Percentiles rank a stretch among this genome's conserved stretches.
Conservation (phyloP, 441 rosid genomes). For the Biscutella laevigata region DNA sequence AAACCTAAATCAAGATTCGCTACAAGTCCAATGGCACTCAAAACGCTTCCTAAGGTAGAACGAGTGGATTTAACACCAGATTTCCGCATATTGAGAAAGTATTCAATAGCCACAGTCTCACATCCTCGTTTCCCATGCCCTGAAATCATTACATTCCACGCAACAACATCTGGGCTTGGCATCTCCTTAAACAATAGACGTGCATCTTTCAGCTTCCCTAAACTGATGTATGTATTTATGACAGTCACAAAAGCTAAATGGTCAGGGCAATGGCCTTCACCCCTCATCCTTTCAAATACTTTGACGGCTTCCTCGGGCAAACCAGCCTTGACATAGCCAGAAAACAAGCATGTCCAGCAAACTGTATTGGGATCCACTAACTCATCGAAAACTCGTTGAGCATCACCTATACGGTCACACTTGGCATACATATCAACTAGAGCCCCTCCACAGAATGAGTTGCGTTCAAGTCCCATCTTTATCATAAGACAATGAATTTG, state of each 20-base stretch:
- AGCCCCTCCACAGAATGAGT: constrained; percentile 61
- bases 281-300: constrained; percentile 49
- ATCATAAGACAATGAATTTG: constrained; percentile 48
- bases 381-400: constrained; percentile 52
- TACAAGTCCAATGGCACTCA: constrained; percentile 58
- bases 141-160: constrained; percentile 92
- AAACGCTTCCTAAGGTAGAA: constrained; percentile 78
- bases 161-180: constrained; percentile 61
- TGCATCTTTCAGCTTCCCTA: constrained; percentile 70
- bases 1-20: constrained; percentile 50
- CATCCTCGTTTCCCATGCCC: constrained; percentile 73
- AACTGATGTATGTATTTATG: constrained; percentile 45
- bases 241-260: constrained; percentile 59
- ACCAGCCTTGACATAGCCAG: constrained; percentile 65
- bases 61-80: constrained; percentile 57
- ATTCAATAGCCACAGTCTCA: constrained; percentile 41
- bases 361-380: constrained; percentile 50
- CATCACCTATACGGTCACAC: constrained; percentile 44
- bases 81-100: constrained; percentile 56
- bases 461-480: constrained; percentile 48
- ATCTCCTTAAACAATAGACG: constrained; percentile 44
- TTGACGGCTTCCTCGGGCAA: constrained; percentile 56
- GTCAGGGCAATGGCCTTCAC: constrained; percentile 50
- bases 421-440: constrained; percentile 78
- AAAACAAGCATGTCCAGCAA: constrained; percentile 78